A percentile compares a stretch with the other conserved stretches of the same genome.
Evolutionary conservation across 2,329 filamentous ascomycete genomes (phyloP).

Genomic region (Aspergillus fumigatiaffinis): DNA sequence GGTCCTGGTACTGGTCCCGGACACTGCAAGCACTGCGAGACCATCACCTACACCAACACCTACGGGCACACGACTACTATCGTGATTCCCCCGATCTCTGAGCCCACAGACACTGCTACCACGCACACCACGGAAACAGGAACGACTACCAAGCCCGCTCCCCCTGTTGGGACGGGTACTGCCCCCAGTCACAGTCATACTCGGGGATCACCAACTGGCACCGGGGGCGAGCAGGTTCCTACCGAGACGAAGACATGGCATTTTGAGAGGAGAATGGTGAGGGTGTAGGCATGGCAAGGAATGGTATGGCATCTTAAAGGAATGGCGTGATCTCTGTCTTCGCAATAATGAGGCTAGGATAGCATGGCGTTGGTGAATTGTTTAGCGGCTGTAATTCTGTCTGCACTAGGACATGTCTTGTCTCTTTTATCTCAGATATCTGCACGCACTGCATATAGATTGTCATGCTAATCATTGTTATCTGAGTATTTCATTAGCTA

Average conservation of each 20-base stretch:
- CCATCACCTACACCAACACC: conserved; percentile 26
- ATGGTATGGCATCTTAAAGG: not conserved
- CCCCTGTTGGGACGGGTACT: not conserved
- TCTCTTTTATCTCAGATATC: too few species aligned
- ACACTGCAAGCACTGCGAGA: conserved; percentile 22
- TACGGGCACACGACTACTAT: conserved; percentile 22
- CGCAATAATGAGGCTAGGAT: too few species aligned
- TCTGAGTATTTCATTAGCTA: not conserved
- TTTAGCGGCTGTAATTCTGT: too few species aligned
- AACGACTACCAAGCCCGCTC: not conserved
- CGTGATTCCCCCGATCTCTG: conserved; percentile 18
- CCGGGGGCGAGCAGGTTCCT: conserved; percentile 4
- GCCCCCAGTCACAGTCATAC: not conserved
- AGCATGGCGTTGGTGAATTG: too few species aligned
- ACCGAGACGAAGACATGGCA: conserved; percentile 1
- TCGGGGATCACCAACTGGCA: not conserved
- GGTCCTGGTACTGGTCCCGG: not conserved
- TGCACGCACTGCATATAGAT: not conserved
- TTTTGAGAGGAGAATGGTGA: not conserved
- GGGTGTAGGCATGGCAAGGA: not conserved
- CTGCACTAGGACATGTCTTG: not conserved
- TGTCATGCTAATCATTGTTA: not conserved
- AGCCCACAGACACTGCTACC: conserved; percentile 1
- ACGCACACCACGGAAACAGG: not conserved
- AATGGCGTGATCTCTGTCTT: not conserved